A percentile compares a stretch with the other conserved stretches of the same genome.
phyloP scores from a whole-genome alignment of 192 early-diverging fungal species.

The Coemansia erecta region DNA sequence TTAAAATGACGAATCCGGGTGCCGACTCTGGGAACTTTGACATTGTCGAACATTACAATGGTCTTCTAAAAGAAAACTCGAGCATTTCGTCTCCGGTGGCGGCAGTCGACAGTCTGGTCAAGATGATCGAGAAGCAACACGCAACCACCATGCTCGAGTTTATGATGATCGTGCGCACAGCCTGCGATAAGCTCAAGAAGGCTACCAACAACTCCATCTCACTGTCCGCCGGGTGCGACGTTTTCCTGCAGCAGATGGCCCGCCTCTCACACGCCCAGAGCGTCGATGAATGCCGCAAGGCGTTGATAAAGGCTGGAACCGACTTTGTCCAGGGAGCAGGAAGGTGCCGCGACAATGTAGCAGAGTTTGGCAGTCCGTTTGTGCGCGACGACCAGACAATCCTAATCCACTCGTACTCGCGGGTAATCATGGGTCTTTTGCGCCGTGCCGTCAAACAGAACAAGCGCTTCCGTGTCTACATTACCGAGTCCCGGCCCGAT shows the following conservation, averaged over 20 bases:
- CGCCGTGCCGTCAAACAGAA: slow-evolving; percentile 67
- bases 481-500: slow-evolving; percentile 84
- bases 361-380: slow-evolving; percentile 75
- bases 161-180: slow-evolving; percentile 68
- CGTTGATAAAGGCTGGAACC: slow-evolving; percentile 66
- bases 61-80: slow-evolving; percentile 35
- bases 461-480: slow-evolving; percentile 89
- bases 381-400: slow-evolving; percentile 82
- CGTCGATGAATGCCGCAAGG: slow-evolving; percentile 69
- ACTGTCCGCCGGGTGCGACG: slow-evolving; percentile 81
- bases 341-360: slow-evolving; percentile 70
- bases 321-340: slow-evolving; percentile 74
- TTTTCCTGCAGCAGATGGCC: slow-evolving; percentile 63
- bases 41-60: slow-evolving; percentile 40
- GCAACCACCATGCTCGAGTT: slow-evolving; percentile 91
- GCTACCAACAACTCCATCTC: slow-evolving; percentile 75
- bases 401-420: slow-evolving; percentile 93
- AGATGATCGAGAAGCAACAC: slow-evolving; percentile 62
- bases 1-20: background rate
- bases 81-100: slow-evolving; percentile 75
- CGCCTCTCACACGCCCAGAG: slow-evolving; percentile 49
- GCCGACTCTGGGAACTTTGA: slow-evolving; percentile 12
- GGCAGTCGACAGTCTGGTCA: slow-evolving; percentile 68
- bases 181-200: slow-evolving; percentile 64
- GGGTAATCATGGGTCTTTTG: slow-evolving; percentile 86